These are phyloP conservation scores for Erucastrum elatum DNA, from an alignment of 345 rosid genomes.

Conservation along the genomic window DNA sequence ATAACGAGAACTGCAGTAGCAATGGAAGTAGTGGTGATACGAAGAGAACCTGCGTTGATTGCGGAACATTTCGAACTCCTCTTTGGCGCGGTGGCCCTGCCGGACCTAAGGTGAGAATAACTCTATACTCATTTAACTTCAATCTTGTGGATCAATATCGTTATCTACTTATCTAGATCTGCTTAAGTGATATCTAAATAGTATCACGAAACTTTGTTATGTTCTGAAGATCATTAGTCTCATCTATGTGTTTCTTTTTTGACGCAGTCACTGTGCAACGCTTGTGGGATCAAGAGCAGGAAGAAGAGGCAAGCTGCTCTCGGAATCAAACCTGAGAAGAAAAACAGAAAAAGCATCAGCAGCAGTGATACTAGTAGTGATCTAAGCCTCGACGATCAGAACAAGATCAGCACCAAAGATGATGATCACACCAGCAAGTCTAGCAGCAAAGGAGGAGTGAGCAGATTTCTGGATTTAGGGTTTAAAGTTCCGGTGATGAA, in stretches of 20 bases:
- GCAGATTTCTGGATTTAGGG: slow-evolving; percentile 29
- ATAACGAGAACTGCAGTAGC: slow-evolving; percentile 42
- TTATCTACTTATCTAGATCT: too few relatives aligned
- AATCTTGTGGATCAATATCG: background rate
- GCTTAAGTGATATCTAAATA: too few relatives aligned
- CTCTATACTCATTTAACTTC: background rate
- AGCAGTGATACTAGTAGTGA: slow-evolving; percentile 3
- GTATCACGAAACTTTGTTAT: too few relatives aligned
- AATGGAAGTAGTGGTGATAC: slow-evolving; percentile 37
- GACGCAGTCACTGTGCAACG: slow-evolving; percentile 86
- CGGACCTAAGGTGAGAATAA: slow-evolving; percentile 62
- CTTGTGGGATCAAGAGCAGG: slow-evolving; percentile 97
- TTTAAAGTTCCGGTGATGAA: slow-evolving; percentile 39
- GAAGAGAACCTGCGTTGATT: slow-evolving; percentile 83
- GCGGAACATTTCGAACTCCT: slow-evolving; percentile 89
- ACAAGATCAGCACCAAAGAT: background rate
- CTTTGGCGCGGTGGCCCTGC: slow-evolving; percentile 99
- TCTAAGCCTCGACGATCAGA: slow-evolving; percentile 9
- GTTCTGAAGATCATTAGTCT: background rate
- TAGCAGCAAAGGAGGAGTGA: background rate
- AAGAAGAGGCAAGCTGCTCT: slow-evolving; percentile 76
- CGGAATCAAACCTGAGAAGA: slow-evolving; percentile 50
- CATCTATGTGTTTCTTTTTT: background rate
- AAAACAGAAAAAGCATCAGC: slow-evolving; percentile 36
- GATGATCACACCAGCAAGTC: slow-evolving; percentile 14